Conservation (phyloP, 2,329 filamentous ascomycete genomes). For the Ophiostoma ulmi region DNA sequence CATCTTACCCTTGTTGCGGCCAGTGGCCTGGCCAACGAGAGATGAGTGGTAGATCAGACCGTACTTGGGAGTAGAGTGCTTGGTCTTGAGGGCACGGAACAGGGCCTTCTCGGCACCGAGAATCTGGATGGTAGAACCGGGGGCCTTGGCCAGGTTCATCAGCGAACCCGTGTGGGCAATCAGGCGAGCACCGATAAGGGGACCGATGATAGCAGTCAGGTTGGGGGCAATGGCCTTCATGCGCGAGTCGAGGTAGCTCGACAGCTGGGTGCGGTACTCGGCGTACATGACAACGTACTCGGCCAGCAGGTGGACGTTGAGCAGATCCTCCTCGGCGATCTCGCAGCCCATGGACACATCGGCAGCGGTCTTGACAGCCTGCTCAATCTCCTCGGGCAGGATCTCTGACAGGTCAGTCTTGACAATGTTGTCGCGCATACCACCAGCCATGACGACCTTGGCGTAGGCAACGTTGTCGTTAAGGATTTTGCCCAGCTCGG, state of each 20-base stretch:
- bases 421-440: constrained; percentile 76
- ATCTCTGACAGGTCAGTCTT: constrained; percentile 79
- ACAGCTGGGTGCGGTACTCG: constrained; percentile 82
- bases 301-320: constrained; percentile 86
- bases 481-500: constrained; percentile 92
- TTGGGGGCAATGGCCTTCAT: constrained; percentile 98
- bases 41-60: constrained; percentile 91
- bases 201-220: constrained; percentile 85
- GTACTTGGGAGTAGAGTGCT: constrained; percentile 98
- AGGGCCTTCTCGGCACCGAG: constrained; percentile 97
- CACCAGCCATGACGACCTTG: constrained; percentile 79
- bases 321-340: constrained; percentile 85
- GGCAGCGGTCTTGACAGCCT: constrained; percentile 83
- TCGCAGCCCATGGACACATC: constrained; percentile 99
- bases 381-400: constrained; percentile 91
- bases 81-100: constrained; percentile 97
- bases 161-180: constrained; percentile 94
- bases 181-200: constrained; percentile 86
- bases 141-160: constrained; percentile 89
- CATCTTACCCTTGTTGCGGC: constrained; percentile 99
- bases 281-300: constrained; percentile 91
- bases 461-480: constrained; percentile 96
- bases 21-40: constrained; percentile 91
- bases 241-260: constrained; percentile 80
- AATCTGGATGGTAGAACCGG: constrained; percentile 94